Evolutionary conservation across 1,284 basidiomycete genomes (phyloP).

Genomic region (Kwoniella shivajii): DNA sequence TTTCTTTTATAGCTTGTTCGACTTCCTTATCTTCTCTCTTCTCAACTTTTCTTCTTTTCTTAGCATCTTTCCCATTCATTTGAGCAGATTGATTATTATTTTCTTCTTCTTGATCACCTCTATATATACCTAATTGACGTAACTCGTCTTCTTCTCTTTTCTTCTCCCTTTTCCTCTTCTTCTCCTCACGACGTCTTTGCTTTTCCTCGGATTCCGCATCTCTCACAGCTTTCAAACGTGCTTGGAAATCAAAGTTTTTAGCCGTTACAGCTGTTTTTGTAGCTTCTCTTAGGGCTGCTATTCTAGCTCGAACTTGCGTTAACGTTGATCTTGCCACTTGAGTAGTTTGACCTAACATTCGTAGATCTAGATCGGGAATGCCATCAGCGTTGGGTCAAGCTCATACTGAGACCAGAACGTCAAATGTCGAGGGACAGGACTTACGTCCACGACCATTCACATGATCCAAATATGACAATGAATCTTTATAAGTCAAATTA

Average conservation of each 20-base stretch:
- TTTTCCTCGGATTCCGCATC: conserved; percentile 56
- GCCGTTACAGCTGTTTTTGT: conserved; percentile 76
- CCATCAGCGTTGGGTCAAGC: too few relatives aligned
- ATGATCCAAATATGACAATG: conserved; percentile 89
- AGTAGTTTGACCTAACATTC: conserved; percentile 87
- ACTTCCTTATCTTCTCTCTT: conserved; percentile 55
- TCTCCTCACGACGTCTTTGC: conserved; percentile 66
- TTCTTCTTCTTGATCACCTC: conserved; percentile 6
- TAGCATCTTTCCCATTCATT: neutral
- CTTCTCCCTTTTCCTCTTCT: conserved; percentile 48
- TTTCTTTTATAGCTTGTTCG: conserved; percentile 59
- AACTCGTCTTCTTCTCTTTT: conserved; percentile 35
- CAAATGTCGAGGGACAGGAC: too few relatives aligned
- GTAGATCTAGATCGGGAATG: conserved; percentile 79
- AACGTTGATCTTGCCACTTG: conserved; percentile 85
- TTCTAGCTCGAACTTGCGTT: conserved; percentile 85
- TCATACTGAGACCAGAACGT: too few relatives aligned
- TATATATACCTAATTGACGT: conserved; percentile 23
- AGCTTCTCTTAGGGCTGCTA: conserved; percentile 82
- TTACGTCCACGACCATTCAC: conserved; percentile 90
- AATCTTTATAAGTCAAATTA: conserved; percentile 90
- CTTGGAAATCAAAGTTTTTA: conserved; percentile 90
- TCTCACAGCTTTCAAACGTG: conserved; percentile 79
- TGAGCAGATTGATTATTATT: conserved; percentile 6
- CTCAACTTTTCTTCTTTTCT: conserved; percentile 11